A percentile compares a stretch with the other conserved stretches of the same genome.
Conservation (phyloP, 2,329 filamentous ascomycete species). For the Microascus cirrosus region DNA sequence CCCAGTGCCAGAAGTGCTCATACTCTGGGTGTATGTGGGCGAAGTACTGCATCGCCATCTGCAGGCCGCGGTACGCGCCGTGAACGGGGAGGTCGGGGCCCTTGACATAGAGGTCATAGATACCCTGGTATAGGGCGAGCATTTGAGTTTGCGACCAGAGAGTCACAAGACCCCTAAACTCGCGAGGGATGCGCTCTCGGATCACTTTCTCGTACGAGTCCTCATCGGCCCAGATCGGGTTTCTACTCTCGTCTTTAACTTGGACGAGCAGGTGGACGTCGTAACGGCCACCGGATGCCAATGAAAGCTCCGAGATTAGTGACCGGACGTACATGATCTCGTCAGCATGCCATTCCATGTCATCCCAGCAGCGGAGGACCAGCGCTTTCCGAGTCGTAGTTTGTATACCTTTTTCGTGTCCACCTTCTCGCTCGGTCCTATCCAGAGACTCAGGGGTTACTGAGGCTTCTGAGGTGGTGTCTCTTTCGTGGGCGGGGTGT, state of each 20-base stretch:
- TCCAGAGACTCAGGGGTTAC: background rate
- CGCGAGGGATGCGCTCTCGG: constrained; percentile 59
- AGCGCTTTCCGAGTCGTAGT: constrained; percentile 58
- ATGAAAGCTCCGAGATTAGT: constrained; percentile 69
- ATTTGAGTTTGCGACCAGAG: constrained; percentile 94
- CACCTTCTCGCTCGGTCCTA: background rate
- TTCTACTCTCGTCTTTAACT: constrained; percentile 61
- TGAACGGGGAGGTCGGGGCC: constrained; percentile 67
- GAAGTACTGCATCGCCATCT: constrained; percentile 93
- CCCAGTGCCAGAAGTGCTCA: constrained; percentile 90
- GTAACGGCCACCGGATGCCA: constrained; percentile 78
- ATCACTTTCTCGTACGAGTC: constrained; percentile 57
- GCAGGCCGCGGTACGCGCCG: constrained; percentile 82
- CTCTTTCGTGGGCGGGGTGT: background rate
- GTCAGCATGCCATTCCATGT: constrained; percentile 67
- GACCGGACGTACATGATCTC: constrained; percentile 74
- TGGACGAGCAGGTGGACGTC: constrained; percentile 79
- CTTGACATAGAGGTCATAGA: constrained; percentile 62
- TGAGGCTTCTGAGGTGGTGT: background rate
- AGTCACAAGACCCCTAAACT: constrained; percentile 81
- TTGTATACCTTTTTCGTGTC: too few relatives aligned
- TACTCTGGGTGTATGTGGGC: constrained; percentile 81
- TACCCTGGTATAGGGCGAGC: constrained; percentile 77
- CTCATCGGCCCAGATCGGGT: constrained; percentile 70
- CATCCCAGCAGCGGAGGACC: constrained; percentile 72